phyloP scores from a whole-genome alignment of 1,139 yeast species.

The Eremothecium gossypii region DNA sequence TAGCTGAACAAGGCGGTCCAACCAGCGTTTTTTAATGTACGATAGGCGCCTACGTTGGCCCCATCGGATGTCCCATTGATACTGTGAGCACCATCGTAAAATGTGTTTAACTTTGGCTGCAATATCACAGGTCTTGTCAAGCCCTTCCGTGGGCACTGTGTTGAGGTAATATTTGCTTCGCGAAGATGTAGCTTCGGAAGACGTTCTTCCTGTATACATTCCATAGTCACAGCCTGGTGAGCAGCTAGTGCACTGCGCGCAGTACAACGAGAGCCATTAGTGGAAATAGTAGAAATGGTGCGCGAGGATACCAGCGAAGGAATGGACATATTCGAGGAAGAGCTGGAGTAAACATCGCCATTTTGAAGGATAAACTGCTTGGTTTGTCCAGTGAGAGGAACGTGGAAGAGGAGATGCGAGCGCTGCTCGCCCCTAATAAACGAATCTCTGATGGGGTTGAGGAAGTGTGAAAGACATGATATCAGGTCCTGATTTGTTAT shows the following conservation, averaged over 20 bases:
- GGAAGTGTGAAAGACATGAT: constrained; percentile 62
- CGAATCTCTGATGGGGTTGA: constrained; percentile 54
- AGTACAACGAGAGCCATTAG: constrained; percentile 11
- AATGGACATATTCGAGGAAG: constrained; percentile 17
- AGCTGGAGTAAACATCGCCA: constrained; percentile 13
- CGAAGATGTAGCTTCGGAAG: background rate
- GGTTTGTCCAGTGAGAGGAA: constrained; percentile 13
- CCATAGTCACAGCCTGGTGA: background rate
- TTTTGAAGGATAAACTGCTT: constrained; percentile 6
- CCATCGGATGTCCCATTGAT: no score
- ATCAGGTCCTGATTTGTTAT: constrained; percentile 63
- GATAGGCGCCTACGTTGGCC: no score
- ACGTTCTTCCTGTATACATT: background rate
- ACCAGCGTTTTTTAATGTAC: no score
- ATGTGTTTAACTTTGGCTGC: background rate
- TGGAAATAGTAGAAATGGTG: constrained; percentile 21
- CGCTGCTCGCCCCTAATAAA: constrained; percentile 10
- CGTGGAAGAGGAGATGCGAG: constrained; percentile 14
- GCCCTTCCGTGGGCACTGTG: background rate
- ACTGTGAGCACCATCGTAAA: background rate
- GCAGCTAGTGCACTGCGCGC: constrained; percentile 4
- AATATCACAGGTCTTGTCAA: constrained; percentile 4
- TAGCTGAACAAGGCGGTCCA: no score
- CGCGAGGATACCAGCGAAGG: constrained; percentile 23
- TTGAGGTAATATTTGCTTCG: background rate